These are phyloP conservation scores for Yamadazyma membranifaciens DNA, from an alignment of 1,139 yeast species.

Conservation along the genomic window DNA sequence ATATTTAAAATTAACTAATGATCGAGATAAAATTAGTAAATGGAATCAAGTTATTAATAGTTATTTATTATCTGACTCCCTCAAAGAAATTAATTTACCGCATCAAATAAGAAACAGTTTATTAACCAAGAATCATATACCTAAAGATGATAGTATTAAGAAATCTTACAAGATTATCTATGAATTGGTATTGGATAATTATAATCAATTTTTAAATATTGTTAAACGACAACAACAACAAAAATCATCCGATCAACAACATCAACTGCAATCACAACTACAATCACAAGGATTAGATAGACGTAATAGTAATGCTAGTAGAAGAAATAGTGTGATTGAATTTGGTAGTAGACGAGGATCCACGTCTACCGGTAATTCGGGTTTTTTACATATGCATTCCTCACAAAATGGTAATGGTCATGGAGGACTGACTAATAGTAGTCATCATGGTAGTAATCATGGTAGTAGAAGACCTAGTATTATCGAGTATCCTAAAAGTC, in stretches of 20 bases:
- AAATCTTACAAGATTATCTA: conserved; percentile 25
- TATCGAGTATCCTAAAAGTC: conserved; percentile 17
- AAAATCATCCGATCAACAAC: conserved; percentile 5
- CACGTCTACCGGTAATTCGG: conserved; percentile 7
- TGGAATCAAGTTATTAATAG: conserved; percentile 28
- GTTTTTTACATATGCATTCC: background rate
- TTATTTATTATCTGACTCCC: conserved; percentile 27
- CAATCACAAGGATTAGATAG: conserved; percentile 4
- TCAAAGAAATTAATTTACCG: conserved; percentile 37
- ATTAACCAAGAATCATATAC: conserved; percentile 15
- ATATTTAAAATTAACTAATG: conserved; percentile 17
- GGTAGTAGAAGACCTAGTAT: conserved; percentile 6
- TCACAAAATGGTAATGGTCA: background rate
- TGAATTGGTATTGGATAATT: conserved; percentile 34
- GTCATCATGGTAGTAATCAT: background rate
- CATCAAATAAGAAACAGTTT: conserved; percentile 18
- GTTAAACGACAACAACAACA: conserved; percentile 17
- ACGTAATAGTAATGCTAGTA: conserved; percentile 6
- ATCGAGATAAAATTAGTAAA: conserved; percentile 14
- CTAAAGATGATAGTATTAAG: conserved; percentile 14
- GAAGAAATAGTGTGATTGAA: conserved; percentile 10
- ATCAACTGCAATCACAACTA: background rate
- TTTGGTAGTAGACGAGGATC: conserved; percentile 9
- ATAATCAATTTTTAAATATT: conserved; percentile 29
- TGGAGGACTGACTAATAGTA: too few relatives aligned